Conservation (phyloP, 345 rosid species). For the Gossypium herbaceum region DNA sequence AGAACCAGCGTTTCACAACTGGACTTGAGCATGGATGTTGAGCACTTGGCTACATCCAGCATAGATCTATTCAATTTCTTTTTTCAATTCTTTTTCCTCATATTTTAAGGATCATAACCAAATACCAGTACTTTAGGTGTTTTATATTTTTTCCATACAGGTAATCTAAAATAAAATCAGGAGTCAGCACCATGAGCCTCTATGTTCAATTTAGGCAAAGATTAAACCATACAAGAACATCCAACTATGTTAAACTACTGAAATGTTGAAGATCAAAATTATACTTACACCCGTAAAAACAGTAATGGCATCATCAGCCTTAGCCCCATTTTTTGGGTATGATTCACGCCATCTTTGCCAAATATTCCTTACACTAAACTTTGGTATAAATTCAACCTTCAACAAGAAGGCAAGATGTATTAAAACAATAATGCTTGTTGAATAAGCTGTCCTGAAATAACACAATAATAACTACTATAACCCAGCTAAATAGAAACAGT, state of each 20-base stretch:
- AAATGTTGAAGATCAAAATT: slow-evolving; percentile 5
- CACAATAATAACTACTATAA: background rate
- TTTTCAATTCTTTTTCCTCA: background rate
- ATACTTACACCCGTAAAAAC: slow-evolving; percentile 90
- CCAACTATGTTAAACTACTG: background rate
- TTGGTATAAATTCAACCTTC: slow-evolving; percentile 94
- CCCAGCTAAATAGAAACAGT: background rate
- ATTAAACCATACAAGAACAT: background rate
- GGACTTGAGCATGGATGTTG: background rate
- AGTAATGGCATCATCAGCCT: slow-evolving; percentile 55
- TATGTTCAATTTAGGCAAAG: slow-evolving; percentile 2
- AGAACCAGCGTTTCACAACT: background rate
- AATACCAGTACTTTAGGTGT: background rate
- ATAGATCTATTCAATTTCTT: background rate
- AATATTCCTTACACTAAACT: slow-evolving; percentile 87
- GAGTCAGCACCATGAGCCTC: background rate
- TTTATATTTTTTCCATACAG: background rate
- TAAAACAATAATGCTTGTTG: slow-evolving; percentile 9
- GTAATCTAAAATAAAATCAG: background rate
- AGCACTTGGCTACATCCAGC: background rate
- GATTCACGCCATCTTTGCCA: slow-evolving; percentile 97
- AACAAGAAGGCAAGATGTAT: slow-evolving; percentile 13
- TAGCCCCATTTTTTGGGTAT: slow-evolving; percentile 53
- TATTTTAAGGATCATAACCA: background rate
- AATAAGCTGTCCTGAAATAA: slow-evolving; percentile 1